Conservation (phyloP, 495 filamentous ascomycete genomes). For the Neurospora sp. region DNA sequence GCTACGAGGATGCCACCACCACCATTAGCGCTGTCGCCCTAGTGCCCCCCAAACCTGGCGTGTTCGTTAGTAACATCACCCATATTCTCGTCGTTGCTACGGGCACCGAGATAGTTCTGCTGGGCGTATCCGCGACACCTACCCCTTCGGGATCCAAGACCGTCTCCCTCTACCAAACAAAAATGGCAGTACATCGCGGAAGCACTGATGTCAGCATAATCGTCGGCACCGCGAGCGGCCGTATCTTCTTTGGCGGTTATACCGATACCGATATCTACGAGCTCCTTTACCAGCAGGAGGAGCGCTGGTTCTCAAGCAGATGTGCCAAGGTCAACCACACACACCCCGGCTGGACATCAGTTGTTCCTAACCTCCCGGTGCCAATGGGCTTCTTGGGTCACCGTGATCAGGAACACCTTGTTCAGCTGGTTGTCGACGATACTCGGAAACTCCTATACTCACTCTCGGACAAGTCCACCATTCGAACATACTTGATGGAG, state of each 20-base stretch:
- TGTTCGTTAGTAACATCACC: constrained; percentile 75
- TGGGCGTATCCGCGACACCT: constrained; percentile 60
- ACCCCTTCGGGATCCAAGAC: constrained; percentile 52
- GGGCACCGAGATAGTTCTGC: constrained; percentile 65
- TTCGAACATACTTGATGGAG: constrained; percentile 75
- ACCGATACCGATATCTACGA: constrained; percentile 82
- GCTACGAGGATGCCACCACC: constrained; percentile 80
- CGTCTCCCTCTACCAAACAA: constrained; percentile 72
- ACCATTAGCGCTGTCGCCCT: constrained; percentile 79
- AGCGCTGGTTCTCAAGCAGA: constrained; percentile 83
- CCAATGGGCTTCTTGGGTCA: constrained; percentile 21
- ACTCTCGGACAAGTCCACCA: constrained; percentile 73
- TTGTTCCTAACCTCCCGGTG: constrained; percentile 47
- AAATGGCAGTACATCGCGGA: constrained; percentile 63
- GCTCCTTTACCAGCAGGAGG: constrained; percentile 89
- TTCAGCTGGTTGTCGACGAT: constrained; percentile 78
- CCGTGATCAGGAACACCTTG: constrained; percentile 45
- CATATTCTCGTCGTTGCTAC: constrained; percentile 86
- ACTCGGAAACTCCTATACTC: constrained; percentile 81
- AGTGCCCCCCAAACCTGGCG: constrained; percentile 63
- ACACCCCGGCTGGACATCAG: constrained; percentile 58
- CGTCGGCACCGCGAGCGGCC: constrained; percentile 66
- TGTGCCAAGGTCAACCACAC: constrained; percentile 82
- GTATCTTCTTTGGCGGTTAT: constrained; percentile 84
- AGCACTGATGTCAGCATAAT: constrained; percentile 63